Conservation (phyloP, 2,329 filamentous ascomycete genomes). For the Neophaeococcomyces mojaviensis region DNA sequence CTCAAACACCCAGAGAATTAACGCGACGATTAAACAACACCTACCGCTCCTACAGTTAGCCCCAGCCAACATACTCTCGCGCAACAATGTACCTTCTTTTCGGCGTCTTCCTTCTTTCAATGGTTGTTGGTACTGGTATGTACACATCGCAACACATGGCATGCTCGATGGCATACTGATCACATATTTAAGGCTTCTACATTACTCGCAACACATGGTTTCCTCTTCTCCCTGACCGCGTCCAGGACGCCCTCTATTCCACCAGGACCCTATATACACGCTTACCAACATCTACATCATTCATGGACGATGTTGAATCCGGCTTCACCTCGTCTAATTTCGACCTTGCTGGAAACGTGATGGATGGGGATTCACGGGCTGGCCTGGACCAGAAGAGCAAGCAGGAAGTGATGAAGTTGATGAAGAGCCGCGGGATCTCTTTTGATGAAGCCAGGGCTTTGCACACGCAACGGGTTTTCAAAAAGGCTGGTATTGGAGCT, state of each 20-base stretch:
- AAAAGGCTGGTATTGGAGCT: constrained; percentile 76
- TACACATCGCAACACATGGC: constrained; percentile 15
- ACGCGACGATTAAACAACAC: no score
- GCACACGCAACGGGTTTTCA: constrained; percentile 79
- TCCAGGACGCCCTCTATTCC: constrained; percentile 29
- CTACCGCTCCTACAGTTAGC: not conserved
- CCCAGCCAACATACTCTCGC: not conserved
- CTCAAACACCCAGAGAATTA: no score
- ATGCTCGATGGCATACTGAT: constrained; percentile 10
- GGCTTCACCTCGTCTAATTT: constrained; percentile 79
- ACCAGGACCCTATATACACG: constrained; percentile 58
- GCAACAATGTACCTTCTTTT: constrained; percentile 73
- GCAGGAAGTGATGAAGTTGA: constrained; percentile 75
- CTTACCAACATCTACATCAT: constrained; percentile 58
- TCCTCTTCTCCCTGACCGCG: constrained; percentile 49
- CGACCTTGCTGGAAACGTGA: constrained; percentile 72
- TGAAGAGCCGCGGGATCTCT: constrained; percentile 72
- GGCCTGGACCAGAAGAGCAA: constrained; percentile 78
- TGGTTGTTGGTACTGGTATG: constrained; percentile 63
- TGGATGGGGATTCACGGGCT: constrained; percentile 66
- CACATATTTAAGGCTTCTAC: constrained; percentile 55
- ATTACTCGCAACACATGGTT: constrained; percentile 73
- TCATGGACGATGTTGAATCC: constrained; percentile 77
- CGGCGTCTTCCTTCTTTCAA: constrained; percentile 61
- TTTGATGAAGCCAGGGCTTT: constrained; percentile 88